Evolutionary conservation across 805 yeast species (phyloP), one percentile per base, ranked within the genome.

Genomic region (Ogataea salicorniae): DNA sequence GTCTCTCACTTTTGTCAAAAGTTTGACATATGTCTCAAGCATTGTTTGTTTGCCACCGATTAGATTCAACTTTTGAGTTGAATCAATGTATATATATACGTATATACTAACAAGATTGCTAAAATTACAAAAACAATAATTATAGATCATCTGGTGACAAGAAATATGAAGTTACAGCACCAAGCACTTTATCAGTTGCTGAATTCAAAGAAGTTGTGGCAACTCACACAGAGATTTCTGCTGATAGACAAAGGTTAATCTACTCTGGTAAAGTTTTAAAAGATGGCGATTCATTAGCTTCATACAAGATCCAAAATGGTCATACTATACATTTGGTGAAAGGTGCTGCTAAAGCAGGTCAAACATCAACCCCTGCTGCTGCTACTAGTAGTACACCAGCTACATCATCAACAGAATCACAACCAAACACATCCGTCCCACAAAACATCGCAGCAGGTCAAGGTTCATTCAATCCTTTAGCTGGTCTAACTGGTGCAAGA

Each of bases 261-360:
- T 92, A 87, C 70, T 87, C 97, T 2, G 99, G 99, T 37, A 84
- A 92, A 56, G 96, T 94, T 34, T 76, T 92, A 61, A 91, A 91
- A 66, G 97, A 92, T 61, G 73, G 72, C 35, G 94, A 91, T 56
- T 77, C 87, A 6, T 67, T 92, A 9, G 82, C 75, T 16, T 71
- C 80, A 4, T 92, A 92, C 71, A 88, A 88, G 64, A 80, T 92
- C 61, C 87, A 87, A 66, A 70, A 79, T 47, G 97, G 95, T 26
- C 95, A 88, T 64, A 84, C 96, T 0, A 73, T 92, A 52, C 99
- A 92, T 68, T 63, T 94, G 57, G 97, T 92, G 33, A 88, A 86
- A 72, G 83, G 95, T 48, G 89, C 91, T 3, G 79, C 73, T 4
- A 52, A 52, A 39, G 36, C 52, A 26, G 53, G 54, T 6, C 46